These are phyloP conservation scores for Phoenix dactylifera DNA, from an alignment of 176 grass and related monocot genomes.

Conservation along the genomic window DNA sequence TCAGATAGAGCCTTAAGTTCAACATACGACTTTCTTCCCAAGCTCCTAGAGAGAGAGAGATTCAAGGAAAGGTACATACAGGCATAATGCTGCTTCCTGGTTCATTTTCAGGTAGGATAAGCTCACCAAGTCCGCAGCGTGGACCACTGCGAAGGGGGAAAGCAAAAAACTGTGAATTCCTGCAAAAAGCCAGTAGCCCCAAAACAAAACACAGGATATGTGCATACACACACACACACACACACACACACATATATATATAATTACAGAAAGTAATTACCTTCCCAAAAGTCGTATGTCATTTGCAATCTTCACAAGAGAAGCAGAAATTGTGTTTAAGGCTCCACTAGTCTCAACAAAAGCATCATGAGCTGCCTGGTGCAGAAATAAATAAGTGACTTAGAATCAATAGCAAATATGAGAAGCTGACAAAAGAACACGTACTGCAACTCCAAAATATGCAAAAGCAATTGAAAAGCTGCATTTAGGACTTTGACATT, in stretches of 20 bases:
- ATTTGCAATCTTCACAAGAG: slow-evolving; percentile 98
- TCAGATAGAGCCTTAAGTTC: too few relatives aligned
- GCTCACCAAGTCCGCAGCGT: slow-evolving; percentile 91
- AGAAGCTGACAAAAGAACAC: too few relatives aligned
- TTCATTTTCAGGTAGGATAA: slow-evolving; percentile 97
- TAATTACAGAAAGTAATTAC: slow-evolving; percentile 17
- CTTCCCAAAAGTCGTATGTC: slow-evolving; percentile 94
- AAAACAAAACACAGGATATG: too few relatives aligned
- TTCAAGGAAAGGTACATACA: slow-evolving; percentile 29
- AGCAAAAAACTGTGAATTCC: background rate
- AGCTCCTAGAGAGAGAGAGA: background rate
- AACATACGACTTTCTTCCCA: too few relatives aligned
- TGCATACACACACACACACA: too few relatives aligned
- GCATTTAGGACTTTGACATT: too few relatives aligned
- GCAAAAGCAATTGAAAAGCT: too few relatives aligned
- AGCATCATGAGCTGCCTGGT: slow-evolving; percentile 89
- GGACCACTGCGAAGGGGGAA: slow-evolving; percentile 48
- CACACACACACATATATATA: too few relatives aligned
- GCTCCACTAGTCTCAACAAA: slow-evolving; percentile 95
- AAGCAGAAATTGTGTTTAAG: slow-evolving; percentile 79
- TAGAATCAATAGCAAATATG: too few relatives aligned
- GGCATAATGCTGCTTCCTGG: slow-evolving; percentile 99
- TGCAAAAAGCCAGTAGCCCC: too few relatives aligned
- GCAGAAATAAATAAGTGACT: background rate
- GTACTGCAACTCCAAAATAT: too few relatives aligned